A percentile compares a stretch with the other conserved stretches of the same genome.
Conservation (phyloP, 768 basidiomycete genomes). For the Boletus barrowsii region DNA sequence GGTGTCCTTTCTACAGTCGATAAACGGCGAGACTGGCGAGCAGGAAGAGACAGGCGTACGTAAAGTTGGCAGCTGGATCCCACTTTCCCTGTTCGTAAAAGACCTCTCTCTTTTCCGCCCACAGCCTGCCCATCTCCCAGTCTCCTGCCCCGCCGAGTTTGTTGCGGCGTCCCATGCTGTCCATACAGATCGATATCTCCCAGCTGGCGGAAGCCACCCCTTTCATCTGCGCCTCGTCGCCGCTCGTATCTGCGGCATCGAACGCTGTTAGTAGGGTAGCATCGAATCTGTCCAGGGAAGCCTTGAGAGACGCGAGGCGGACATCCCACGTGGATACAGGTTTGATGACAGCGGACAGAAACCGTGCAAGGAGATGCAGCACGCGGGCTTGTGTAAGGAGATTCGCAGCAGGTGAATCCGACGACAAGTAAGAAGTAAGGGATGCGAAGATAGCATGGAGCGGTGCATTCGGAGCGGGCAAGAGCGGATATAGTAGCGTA, state of each 20-base stretch:
- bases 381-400: conserved; percentile 60
- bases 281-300: conserved; percentile 87
- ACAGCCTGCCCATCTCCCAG: conserved; percentile 93
- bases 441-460: conserved; percentile 65
- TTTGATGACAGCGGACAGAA: conserved; percentile 67
- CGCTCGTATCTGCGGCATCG: conserved; percentile 73
- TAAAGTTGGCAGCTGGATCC: conserved; percentile 80
- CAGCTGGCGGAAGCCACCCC: conserved; percentile 57
- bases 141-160: conserved; percentile 33
- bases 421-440: conserved; percentile 42
- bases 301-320: conserved; percentile 61
- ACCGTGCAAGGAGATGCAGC: conserved; percentile 69
- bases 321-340: conserved; percentile 69
- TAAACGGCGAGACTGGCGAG: neutral
- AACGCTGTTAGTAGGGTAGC: conserved; percentile 83
- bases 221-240: conserved; percentile 74
- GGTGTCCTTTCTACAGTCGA: conserved; percentile 42
- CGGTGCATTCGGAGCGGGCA: conserved; percentile 54
- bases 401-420: conserved; percentile 37
- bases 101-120: conserved; percentile 93
- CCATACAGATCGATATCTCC: neutral
- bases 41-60: conserved; percentile 40
- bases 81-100: conserved; percentile 84
- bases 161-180: neutral
- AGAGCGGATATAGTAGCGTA: conserved; percentile 56